Conservation (phyloP, 164 flowering plant species). For the Paratinospora sagittata region DNA sequence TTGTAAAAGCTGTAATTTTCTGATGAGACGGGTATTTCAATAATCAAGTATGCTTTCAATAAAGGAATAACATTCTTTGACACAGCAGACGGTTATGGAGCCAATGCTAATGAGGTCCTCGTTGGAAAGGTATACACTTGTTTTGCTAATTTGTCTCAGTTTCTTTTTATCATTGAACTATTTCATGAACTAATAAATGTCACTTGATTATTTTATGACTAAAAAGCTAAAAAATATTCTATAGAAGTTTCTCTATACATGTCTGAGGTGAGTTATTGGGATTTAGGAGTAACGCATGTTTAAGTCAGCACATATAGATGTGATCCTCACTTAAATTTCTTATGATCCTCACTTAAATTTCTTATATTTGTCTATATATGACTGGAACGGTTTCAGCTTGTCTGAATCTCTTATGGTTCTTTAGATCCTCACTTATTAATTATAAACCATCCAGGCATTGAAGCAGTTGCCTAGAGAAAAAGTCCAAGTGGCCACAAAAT, state of each 20-base stretch:
- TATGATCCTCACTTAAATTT: not conserved
- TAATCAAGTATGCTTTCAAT: constrained; percentile 41
- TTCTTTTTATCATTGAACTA: too few species aligned
- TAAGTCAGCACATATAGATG: not conserved
- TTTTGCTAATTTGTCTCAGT: too few species aligned
- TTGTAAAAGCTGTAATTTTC: constrained; percentile 6
- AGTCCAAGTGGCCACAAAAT: constrained; percentile 43
- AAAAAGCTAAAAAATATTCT: not conserved
- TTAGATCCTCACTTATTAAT: not conserved
- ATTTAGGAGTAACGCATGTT: not conserved
- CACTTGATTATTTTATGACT: too few species aligned
- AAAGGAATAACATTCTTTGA: constrained; percentile 66
- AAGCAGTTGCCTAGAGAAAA: too few species aligned
- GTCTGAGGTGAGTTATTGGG: not conserved
- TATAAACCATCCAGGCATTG: too few species aligned
- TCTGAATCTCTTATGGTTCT: not conserved
- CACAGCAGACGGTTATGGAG: constrained; percentile 55
- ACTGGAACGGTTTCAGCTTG: not conserved
- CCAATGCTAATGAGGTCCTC: constrained; percentile 39
- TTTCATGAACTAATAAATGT: too few species aligned
- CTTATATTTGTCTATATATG: not conserved
- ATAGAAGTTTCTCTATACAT: not conserved
- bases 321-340: not conserved
- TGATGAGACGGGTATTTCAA: constrained; percentile 43
- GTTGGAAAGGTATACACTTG: too few species aligned